Evolutionary conservation across 352 stramenopile species (phyloP), one percentile per base, ranked within the genome.

Genomic region (Phytophthora hybrid): DNA sequence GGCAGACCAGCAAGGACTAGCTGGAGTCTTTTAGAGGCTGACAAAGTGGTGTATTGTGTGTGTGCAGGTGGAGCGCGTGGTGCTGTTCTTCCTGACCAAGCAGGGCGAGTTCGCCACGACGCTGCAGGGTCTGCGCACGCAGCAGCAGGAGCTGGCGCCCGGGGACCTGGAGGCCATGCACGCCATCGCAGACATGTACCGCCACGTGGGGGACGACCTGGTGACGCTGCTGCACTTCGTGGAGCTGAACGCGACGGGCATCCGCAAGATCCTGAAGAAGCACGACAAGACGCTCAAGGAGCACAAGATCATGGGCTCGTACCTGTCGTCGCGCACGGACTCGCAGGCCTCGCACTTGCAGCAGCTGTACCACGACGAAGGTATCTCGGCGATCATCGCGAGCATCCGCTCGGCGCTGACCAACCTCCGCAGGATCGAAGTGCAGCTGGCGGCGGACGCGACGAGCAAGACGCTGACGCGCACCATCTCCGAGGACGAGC

Each of bases 261-360:
- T 97, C 62, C 88, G 90, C 58, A 97, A 97, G 75, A 97, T 97
- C 74, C 84, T 95, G 53, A 97, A 97, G 68, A 97, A 97, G 73
- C 90, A 95, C 70, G 88, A 95, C 80, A 96, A 96, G 71, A 87
- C 88, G 18, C 79, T 94, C 63, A 93, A 94, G 56, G 82, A 88
- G 64, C 76, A 83, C 77, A 96, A 94, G 77, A 96, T 96, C 71
- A 95, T 93, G 81, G 88, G 87, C 63, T 89, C 89, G 58, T 96
- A 96, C 74, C 71, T 96, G 55, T 93, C 81, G 10, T 93, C 88
- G 31, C 83, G 89, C 63, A 90, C 88, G 21, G 88, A 95, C 71
- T 93, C 89, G 54, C 88, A 96, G 69, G 88, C 88, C 2, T 95
- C 88, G 37, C 89, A 96, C 39, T 69, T 96, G 61, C 88, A 94